Conservation (phyloP, 2,329 filamentous ascomycete species). For the Aspergillus sp. region DNA sequence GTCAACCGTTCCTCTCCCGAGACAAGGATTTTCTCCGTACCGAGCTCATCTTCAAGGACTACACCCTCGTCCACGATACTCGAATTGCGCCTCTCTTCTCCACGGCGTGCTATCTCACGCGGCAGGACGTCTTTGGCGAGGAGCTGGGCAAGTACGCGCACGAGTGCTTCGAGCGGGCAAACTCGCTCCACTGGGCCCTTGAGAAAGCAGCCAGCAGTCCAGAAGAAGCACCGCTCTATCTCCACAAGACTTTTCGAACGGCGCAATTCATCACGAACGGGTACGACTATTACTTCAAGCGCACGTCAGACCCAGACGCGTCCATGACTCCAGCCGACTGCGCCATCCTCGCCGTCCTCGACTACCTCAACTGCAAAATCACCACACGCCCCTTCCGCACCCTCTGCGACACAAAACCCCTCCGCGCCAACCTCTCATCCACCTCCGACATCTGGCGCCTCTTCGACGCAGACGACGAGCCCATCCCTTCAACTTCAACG, state of each 20-base stretch:
- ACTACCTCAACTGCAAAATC: constrained; percentile 4
- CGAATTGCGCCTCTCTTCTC: not conserved
- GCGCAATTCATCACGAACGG: not conserved
- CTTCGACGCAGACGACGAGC: not conserved
- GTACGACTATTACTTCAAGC: not conserved
- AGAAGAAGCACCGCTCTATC: not conserved
- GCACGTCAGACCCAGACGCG: not conserved
- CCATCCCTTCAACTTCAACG: not conserved
- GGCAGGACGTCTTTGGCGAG: not conserved
- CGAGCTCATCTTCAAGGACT: not conserved
- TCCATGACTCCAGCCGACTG: not conserved
- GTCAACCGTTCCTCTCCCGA: not conserved
- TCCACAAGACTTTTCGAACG: not conserved
- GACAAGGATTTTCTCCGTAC: not conserved
- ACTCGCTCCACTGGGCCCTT: not conserved
- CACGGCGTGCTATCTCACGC: not conserved
- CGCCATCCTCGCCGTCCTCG: not conserved
- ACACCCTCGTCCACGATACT: not conserved
- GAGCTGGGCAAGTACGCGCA: not conserved
- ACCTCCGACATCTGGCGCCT: not conserved
- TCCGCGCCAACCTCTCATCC: not conserved
- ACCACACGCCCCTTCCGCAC: not conserved
- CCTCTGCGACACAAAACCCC: not conserved
- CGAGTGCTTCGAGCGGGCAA: constrained; percentile 1
- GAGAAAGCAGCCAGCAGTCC: not conserved